Conservation (phyloP, 441 rosid species). For the Euphorbia celastroides region DNA sequence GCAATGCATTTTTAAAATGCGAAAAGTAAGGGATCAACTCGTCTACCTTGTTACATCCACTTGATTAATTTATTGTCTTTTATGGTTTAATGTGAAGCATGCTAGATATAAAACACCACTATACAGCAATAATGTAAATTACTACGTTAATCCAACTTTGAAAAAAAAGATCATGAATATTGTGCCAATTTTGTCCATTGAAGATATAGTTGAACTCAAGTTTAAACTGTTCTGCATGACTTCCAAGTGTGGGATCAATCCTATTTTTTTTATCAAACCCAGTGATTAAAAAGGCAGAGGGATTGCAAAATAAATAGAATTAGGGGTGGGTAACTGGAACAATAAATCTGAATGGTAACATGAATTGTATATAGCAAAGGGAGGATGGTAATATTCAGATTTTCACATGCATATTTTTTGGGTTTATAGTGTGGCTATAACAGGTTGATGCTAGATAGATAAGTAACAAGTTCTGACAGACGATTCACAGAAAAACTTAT, state of each 20-base stretch:
- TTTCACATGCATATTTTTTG: too few species aligned
- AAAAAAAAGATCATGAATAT: background rate
- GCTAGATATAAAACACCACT: background rate
- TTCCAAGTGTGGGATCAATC: too few species aligned
- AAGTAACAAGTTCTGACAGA: too few species aligned
- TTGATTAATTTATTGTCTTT: background rate
- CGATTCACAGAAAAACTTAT: too few species aligned
- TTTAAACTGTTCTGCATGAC: background rate
- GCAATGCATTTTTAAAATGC: background rate
- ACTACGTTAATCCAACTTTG: background rate
- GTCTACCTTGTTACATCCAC: background rate
- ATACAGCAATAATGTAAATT: background rate
- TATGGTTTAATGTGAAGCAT: background rate
- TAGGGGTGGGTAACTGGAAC: background rate
- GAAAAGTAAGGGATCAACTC: background rate
- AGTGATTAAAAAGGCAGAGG: background rate
- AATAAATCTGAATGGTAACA: background rate
- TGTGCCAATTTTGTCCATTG: background rate
- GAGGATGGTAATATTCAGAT: too few species aligned
- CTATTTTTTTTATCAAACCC: background rate
- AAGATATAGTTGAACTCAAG: background rate
- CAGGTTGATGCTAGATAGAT: too few species aligned
- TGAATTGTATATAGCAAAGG: too few species aligned
- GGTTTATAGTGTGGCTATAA: too few species aligned
- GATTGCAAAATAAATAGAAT: background rate